A percentile compares a stretch with the other conserved stretches of the same genome.
Conservation (phyloP, 805 yeast genomes). For the Saccharomycopsis microspora region DNA sequence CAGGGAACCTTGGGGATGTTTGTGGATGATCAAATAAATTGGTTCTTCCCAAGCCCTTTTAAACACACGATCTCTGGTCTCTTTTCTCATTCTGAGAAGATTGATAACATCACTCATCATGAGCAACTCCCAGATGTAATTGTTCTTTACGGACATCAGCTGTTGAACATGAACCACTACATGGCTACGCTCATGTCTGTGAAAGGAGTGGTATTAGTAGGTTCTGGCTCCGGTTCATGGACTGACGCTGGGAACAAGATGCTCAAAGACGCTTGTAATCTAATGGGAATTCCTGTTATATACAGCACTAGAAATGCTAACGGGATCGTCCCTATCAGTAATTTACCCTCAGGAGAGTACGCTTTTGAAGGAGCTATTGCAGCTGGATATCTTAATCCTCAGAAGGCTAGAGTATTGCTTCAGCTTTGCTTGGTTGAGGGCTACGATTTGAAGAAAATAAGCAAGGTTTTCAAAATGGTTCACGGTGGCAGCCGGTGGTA, state of each 20-base stretch:
- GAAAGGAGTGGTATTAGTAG: constrained; percentile 51
- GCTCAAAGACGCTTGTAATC: constrained; percentile 28
- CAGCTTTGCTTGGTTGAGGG: constrained; percentile 36
- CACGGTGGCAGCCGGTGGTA: constrained; percentile 33
- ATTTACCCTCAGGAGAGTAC: constrained; percentile 17
- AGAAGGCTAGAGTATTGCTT: constrained; percentile 36
- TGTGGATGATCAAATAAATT: constrained; percentile 54
- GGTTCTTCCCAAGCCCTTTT: constrained; percentile 16
- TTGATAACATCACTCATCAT: constrained; percentile 7
- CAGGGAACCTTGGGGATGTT: constrained; percentile 65
- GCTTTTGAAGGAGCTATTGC: constrained; percentile 28
- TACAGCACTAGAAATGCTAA: constrained; percentile 60
- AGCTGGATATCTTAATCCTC: constrained; percentile 41
- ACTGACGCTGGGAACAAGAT: constrained; percentile 36
- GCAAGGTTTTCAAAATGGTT: constrained; percentile 35
- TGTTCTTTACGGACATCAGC: constrained; percentile 53
- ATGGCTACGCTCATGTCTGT: constrained; percentile 30
- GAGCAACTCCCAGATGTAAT: constrained; percentile 31
- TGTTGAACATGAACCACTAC: constrained; percentile 26
- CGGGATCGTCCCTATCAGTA: constrained; percentile 54
- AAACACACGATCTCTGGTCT: constrained; percentile 12
- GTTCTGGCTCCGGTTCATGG: constrained; percentile 64
- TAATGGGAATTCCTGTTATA: constrained; percentile 37
- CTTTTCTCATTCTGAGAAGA: constrained; percentile 9
- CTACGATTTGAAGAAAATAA: constrained; percentile 29